Conservation (phyloP, 164 flowering plant genomes). For the Magnolia changhungtana region DNA sequence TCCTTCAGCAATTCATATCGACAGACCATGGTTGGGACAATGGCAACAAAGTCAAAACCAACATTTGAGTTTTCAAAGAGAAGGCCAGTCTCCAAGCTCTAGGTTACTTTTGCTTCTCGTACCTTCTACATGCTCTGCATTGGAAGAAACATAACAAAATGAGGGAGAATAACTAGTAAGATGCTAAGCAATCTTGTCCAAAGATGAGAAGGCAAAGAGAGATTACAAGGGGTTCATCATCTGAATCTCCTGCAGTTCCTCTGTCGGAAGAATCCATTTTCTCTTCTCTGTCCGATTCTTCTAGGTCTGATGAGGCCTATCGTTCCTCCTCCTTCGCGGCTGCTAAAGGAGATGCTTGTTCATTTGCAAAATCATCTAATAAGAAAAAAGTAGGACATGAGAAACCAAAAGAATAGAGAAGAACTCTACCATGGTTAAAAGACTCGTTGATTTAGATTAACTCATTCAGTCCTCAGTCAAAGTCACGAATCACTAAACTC, state of each 20-base stretch:
- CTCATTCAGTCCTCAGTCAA: neutral
- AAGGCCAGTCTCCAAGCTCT: neutral
- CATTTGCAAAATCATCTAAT: conserved; percentile 33
- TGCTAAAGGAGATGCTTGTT: conserved; percentile 5
- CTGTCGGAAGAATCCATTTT: conserved; percentile 20
- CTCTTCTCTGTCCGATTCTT: conserved; percentile 20
- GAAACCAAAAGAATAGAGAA: neutral
- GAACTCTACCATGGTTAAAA: neutral
- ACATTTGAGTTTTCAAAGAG: neutral
- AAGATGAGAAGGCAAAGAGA: neutral
- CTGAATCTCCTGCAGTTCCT: conserved; percentile 42
- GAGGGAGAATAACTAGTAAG: neutral
- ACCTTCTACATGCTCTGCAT: conserved; percentile 65
- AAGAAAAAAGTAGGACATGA: neutral
- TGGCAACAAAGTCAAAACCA: neutral
- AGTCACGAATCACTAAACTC: neutral
- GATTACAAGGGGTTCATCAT: conserved; percentile 70
- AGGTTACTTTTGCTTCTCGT: conserved; percentile 18
- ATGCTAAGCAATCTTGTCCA: neutral
- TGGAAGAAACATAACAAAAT: neutral
- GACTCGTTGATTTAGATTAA: too few species aligned
- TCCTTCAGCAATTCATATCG: neutral
- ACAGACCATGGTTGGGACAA: neutral
- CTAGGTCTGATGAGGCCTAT: conserved; percentile 21
- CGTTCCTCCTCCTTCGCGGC: conserved; percentile 13